A percentile compares a stretch with the other conserved stretches of the same genome.
Conservation (phyloP, 805 yeast species). For the Wickerhamiella musiphila region DNA sequence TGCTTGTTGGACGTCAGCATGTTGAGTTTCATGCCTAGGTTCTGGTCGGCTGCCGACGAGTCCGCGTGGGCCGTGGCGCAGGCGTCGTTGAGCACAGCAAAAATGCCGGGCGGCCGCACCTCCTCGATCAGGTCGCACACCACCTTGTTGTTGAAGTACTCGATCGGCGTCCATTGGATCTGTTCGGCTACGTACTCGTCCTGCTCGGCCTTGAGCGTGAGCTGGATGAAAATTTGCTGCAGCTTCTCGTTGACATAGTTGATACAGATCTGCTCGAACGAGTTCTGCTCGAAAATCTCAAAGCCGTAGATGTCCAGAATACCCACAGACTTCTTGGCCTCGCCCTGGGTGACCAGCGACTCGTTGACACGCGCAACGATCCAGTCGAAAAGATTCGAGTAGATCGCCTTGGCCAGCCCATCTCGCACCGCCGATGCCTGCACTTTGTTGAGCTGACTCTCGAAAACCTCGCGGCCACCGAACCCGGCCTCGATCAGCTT, state of each 20-base stretch:
- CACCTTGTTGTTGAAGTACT: slow-evolving; percentile 86
- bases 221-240: slow-evolving; percentile 90
- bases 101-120: slow-evolving; percentile 86
- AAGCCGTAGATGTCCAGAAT: slow-evolving; percentile 92
- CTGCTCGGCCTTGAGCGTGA: slow-evolving; percentile 92
- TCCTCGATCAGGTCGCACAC: slow-evolving; percentile 95
- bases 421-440: slow-evolving; percentile 89
- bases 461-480: slow-evolving; percentile 80
- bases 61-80: slow-evolving; percentile 98
- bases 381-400: slow-evolving; percentile 90
- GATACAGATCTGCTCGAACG: slow-evolving; percentile 89
- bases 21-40: slow-evolving; percentile 80
- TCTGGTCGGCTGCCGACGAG: slow-evolving; percentile 88
- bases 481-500: slow-evolving; percentile 81
- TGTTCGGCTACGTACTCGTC: slow-evolving; percentile 92
- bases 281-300: slow-evolving; percentile 87
- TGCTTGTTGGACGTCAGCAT: slow-evolving; percentile 70
- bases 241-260: slow-evolving; percentile 90
- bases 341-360: slow-evolving; percentile 41
- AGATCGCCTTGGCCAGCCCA: slow-evolving; percentile 86
- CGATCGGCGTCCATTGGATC: slow-evolving; percentile 94
- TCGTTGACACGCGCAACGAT: slow-evolving; percentile 79
- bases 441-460: slow-evolving; percentile 76
- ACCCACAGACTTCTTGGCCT: slow-evolving; percentile 49
- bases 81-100: slow-evolving; percentile 92